Conservation (phyloP, 208 protist genomes). For the Acanthamoeba royreba region DNA sequence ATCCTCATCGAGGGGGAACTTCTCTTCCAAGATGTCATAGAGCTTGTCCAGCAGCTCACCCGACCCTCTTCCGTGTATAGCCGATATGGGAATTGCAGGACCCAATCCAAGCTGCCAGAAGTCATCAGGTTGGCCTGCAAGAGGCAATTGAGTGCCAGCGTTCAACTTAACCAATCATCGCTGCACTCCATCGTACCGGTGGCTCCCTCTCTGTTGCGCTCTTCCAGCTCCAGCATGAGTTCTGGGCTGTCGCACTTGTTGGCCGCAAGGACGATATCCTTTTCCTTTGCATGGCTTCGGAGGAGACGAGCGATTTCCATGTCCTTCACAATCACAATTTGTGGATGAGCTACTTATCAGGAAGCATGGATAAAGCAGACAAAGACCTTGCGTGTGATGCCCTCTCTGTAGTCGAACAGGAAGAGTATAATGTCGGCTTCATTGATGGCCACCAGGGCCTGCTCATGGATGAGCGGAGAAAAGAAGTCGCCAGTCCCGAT, state of each 20-base stretch:
- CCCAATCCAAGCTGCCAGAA: background rate
- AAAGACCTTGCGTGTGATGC: background rate
- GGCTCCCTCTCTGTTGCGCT: background rate
- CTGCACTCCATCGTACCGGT: too few relatives aligned
- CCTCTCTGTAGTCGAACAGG: background rate
- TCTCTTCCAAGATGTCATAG: background rate
- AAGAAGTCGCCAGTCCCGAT: constrained; percentile 33
- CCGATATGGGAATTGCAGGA: background rate
- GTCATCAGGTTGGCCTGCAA: background rate
- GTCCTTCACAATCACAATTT: background rate
- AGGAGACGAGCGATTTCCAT: background rate
- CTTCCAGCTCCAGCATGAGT: background rate
- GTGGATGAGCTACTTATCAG: background rate
- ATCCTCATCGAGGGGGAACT: background rate
- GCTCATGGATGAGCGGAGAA: constrained; percentile 16
- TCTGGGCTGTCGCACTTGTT: constrained; percentile 18
- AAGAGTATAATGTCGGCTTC: constrained; percentile 42
- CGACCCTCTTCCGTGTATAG: background rate
- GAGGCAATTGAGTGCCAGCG: too few relatives aligned
- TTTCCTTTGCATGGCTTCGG: background rate
- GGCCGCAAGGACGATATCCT: background rate
- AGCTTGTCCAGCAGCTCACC: background rate
- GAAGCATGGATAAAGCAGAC: background rate
- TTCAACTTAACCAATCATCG: too few relatives aligned
- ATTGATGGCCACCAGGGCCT: constrained; percentile 41